Evolutionary conservation across 108 stramenopile genomes (phyloP).

Genomic region (Nitzschia palea): DNA sequence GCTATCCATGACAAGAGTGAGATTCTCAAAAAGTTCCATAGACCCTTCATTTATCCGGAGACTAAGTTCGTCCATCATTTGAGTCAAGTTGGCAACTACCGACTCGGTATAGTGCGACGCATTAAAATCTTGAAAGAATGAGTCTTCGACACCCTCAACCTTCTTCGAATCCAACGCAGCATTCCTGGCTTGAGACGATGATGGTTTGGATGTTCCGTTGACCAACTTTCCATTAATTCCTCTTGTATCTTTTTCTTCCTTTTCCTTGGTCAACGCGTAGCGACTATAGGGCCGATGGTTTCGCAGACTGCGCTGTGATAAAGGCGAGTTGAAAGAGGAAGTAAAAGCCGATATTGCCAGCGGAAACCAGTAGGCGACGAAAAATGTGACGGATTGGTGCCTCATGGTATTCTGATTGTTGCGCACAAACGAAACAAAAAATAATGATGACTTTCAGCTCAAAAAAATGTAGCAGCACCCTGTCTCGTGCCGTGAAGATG

Average conservation of each 20-base stretch:
- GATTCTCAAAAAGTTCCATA: conserved; percentile 44
- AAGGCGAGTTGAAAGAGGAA: background rate
- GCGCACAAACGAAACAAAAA: too few relatives aligned
- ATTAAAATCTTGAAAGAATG: conserved; percentile 15
- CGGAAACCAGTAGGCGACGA: too few relatives aligned
- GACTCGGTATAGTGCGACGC: conserved; percentile 10
- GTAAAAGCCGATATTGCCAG: background rate
- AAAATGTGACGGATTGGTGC: too few relatives aligned
- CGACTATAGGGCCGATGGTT: conserved; percentile 22
- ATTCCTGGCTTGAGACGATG: background rate
- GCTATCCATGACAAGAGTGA: conserved; percentile 46
- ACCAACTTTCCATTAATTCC: background rate
- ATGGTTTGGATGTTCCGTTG: background rate
- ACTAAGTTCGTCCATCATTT: conserved; percentile 51
- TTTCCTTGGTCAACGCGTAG: conserved; percentile 27
- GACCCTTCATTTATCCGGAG: conserved; percentile 43
- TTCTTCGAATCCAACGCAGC: background rate
- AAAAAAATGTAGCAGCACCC: too few relatives aligned
- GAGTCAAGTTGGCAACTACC: conserved; percentile 7
- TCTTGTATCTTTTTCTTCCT: background rate
- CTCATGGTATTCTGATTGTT: too few relatives aligned
- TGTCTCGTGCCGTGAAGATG: too few relatives aligned
- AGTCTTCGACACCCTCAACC: background rate
- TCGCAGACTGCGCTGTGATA: background rate
- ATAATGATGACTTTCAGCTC: too few relatives aligned